A percentile compares a stretch with the other conserved stretches of the same genome.
phyloP scores from a whole-genome alignment of 176 grass and related monocot genomes.

The Sorghum bicolor region Sorghum_bicolor_NCBIv3 NC_012879.2:56588501-56589000 shows the following conservation, averaged over 20 bases:
- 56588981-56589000: background rate
- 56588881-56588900: background rate
- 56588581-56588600: conserved; percentile 27
- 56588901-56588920: background rate
- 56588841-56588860: background rate
- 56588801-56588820: background rate
- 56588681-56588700: background rate
- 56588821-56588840: background rate
- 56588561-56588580: conserved; percentile 38
- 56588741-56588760: conserved; percentile 10
- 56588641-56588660: conserved; percentile 12
- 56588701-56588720: background rate
- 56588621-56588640: conserved; percentile 24
- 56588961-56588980: background rate
- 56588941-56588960: background rate
- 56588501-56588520: background rate
- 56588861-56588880: background rate
- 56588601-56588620: conserved; percentile 17
- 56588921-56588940: background rate
- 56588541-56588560: background rate
- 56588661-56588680: background rate
- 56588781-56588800: background rate
- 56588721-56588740: background rate
- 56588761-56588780: background rate
- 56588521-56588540: background rate